These are phyloP conservation scores for Biscogniauxia marginata DNA, from an alignment of 2,329 filamentous ascomycete genomes.

Conservation along the genomic window DNA sequence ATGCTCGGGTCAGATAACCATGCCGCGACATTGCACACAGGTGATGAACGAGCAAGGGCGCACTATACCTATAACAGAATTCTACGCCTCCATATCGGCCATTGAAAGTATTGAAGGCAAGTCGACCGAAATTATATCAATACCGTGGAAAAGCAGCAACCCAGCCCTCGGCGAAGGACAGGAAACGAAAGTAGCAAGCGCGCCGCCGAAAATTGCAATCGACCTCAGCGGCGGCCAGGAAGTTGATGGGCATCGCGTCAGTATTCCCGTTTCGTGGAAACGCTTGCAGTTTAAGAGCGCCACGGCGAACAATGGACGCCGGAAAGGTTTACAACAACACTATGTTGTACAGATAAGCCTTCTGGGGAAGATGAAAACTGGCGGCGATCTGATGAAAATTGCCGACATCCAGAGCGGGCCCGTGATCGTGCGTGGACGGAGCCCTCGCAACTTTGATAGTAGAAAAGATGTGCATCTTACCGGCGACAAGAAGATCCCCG, in stretches of 20 bases:
- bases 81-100: constrained; percentile 80
- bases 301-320: constrained; percentile 90
- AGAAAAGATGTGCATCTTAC: constrained; percentile 60
- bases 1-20: constrained; percentile 80
- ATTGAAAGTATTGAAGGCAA: constrained; percentile 93
- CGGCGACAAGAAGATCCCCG: constrained; percentile 44
- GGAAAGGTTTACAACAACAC: constrained; percentile 93
- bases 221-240: constrained; percentile 60
- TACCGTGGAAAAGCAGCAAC: constrained; percentile 86
- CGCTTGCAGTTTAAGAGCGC: constrained; percentile 93
- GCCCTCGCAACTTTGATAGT: constrained; percentile 90
- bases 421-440: constrained; percentile 92
- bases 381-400: constrained; percentile 67
- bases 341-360: constrained; percentile 87
- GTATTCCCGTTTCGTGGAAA: constrained; percentile 88
- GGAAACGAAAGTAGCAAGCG: constrained; percentile 47
- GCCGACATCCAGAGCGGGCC: constrained; percentile 86
- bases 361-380: constrained; percentile 67
- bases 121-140: constrained; percentile 88
- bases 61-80: constrained; percentile 71
- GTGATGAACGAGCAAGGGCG: constrained; percentile 73
- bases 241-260: constrained; percentile 76
- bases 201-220: constrained; percentile 54
- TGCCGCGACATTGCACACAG: constrained; percentile 71
- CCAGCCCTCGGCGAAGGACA: constrained; percentile 45